phyloP scores from a whole-genome alignment of 2,329 filamentous ascomycete genomes.

The Aureobasidium sp. region DNA sequence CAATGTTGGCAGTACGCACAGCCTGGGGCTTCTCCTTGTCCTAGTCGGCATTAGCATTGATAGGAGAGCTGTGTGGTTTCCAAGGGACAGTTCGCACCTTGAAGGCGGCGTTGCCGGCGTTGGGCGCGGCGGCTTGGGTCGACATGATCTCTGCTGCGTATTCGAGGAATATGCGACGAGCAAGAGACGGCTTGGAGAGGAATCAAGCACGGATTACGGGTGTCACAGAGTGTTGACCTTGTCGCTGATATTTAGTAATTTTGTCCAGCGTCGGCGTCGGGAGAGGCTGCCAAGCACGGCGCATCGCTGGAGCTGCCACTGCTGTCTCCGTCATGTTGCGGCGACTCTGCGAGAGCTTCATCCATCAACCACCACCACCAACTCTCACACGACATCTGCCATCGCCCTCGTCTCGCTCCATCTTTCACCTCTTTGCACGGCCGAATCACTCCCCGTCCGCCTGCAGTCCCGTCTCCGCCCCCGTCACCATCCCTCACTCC shows the following conservation, averaged over 20 bases:
- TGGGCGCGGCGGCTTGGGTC: conserved; percentile 38
- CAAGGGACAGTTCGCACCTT: conserved; percentile 41
- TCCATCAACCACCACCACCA: neutral
- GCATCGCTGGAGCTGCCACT: neutral
- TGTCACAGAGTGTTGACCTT: neutral
- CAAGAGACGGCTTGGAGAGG: neutral
- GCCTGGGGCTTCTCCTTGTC: conserved; percentile 98
- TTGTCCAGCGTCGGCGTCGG: conserved; percentile 7
- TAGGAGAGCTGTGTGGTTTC: neutral
- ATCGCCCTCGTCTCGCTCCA: neutral
- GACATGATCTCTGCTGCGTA: conserved; percentile 25
- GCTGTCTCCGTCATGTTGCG: conserved; percentile 1
- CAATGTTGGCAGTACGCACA: conserved; percentile 92
- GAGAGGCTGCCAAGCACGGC: neutral
- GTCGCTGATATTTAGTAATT: conserved; percentile 1
- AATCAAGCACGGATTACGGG: conserved; percentile 1
- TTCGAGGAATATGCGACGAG: neutral
- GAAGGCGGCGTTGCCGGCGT: conserved; percentile 58
- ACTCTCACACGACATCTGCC: neutral
- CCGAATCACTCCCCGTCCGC: neutral
- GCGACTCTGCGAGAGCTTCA: neutral
- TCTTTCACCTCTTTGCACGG: neutral
- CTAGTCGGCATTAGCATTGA: conserved; percentile 30
- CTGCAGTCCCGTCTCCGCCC: neutral
- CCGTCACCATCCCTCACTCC: neutral